Evolutionary conservation across 176 grass and related monocot genomes (phyloP).

Genomic region (Canna indica): DNA sequence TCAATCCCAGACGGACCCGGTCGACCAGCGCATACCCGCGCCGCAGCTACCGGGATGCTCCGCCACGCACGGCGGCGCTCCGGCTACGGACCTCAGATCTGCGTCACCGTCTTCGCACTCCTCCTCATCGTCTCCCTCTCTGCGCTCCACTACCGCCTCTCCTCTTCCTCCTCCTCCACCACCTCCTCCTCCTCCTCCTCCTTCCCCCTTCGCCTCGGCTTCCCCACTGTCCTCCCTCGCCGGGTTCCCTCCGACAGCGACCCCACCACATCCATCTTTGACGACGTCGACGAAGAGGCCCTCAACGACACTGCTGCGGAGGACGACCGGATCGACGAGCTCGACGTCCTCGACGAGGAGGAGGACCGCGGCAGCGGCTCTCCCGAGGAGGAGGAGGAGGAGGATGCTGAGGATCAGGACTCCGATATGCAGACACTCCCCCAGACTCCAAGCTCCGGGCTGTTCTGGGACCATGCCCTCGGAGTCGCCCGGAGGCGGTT

Average conservation of each 20-base stretch:
- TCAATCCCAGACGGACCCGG: too few relatives aligned
- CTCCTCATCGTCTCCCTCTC: constrained; percentile 77
- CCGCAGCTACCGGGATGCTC: too few relatives aligned
- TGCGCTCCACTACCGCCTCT: constrained; percentile 69
- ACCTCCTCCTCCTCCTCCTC: constrained; percentile 32
- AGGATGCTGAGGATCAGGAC: constrained; percentile 6
- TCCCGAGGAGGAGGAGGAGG: constrained; percentile 9
- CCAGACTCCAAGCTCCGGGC: constrained; percentile 14
- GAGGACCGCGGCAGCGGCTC: constrained; percentile 1
- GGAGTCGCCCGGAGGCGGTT: constrained; percentile 78
- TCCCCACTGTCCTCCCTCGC: constrained; percentile 17
- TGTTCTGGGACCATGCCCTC: constrained; percentile 72
- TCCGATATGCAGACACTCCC: neutral
- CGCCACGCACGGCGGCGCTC: constrained; percentile 42
- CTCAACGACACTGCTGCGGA: constrained; percentile 22
- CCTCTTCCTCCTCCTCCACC: constrained; percentile 31
- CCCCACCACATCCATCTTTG: constrained; percentile 26
- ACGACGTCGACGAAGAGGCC: neutral
- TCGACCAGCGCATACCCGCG: too few relatives aligned
- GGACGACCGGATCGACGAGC: constrained; percentile 73
- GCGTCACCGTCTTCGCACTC: constrained; percentile 46
- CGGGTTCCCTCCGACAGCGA: constrained; percentile 15
- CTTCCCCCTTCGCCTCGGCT: constrained; percentile 19
- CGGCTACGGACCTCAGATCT: constrained; percentile 51
- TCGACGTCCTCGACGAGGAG: constrained; percentile 62